Conservation (phyloP, 164 flowering plant species). For the Nymphaea colorata region DNA sequence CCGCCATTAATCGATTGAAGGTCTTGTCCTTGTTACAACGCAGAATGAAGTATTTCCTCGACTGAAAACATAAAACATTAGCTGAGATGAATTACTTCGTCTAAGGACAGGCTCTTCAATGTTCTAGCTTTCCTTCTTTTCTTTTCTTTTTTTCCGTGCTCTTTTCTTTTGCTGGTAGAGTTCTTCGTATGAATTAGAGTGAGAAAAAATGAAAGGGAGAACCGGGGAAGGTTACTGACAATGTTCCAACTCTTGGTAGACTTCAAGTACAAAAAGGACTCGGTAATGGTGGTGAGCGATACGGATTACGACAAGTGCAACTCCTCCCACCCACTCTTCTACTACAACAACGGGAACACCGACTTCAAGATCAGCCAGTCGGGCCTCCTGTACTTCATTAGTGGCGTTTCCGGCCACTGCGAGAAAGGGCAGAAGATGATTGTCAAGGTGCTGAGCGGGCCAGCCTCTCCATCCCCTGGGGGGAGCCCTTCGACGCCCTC, state of each 20-base stretch:
- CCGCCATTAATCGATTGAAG: too few species aligned
- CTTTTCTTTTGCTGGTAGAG: too few species aligned
- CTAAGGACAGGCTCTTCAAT: too few species aligned
- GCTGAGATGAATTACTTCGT: too few species aligned
- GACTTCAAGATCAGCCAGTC: constrained; percentile 25
- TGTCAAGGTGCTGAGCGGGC: constrained; percentile 29
- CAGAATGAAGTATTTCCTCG: too few species aligned
- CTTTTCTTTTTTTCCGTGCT: too few species aligned
- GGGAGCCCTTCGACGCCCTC: background rate
- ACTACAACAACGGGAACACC: constrained; percentile 52
- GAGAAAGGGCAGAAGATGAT: constrained; percentile 57
- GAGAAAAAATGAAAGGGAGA: too few species aligned
- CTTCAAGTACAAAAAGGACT: constrained; percentile 55
- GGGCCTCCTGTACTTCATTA: constrained; percentile 57
- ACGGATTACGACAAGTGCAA: constrained; percentile 43
- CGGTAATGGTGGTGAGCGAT: constrained; percentile 48
- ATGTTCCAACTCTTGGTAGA: constrained; percentile 17
- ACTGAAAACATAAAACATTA: too few species aligned
- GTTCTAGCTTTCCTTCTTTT: too few species aligned
- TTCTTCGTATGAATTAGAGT: too few species aligned
- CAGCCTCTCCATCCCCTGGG: constrained; percentile 1
- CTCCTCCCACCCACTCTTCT: constrained; percentile 36
- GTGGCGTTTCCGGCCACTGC: constrained; percentile 58
- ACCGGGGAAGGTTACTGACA: too few species aligned
- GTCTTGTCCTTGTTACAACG: too few species aligned